Evolutionary conservation across 805 yeast species (phyloP), one percentile per base, ranked within the genome.

Genomic region (Starmerella powellii): DNA sequence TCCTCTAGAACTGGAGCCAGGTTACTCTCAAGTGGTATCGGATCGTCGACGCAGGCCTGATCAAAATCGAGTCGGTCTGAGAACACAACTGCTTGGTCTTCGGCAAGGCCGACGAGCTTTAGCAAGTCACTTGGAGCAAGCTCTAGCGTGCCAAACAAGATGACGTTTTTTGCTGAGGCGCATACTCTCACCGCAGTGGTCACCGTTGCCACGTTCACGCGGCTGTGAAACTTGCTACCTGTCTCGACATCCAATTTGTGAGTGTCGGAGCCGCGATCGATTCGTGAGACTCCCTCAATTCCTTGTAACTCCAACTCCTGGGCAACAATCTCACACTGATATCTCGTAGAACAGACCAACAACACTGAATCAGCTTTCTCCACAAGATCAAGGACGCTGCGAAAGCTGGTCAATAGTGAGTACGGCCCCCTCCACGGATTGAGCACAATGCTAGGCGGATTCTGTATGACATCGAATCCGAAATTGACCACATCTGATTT

Each of bases 21-120:
- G 51, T 70, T 73, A 61, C 95, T 84, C 59, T 93, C 98, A 21
- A 85, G 65, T 0, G 97, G 96, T 11, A 85, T 58, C 0, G 94
- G 73, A 47, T 80, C 84, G 13, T 64, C 67, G 39, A 91, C 56
- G 56, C 87, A 83, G 53, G 77, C 76, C 40, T 69, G 72, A 58
- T 81, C 85, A 55, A 80, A 87, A 1, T 68, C 71, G 20, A 72
- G 62, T 51, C 70, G 75, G 37, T 70, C 71, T 0, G 95, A 79
- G 45, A 76, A 65, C 4, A 88, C 63, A 28, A 73, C 49, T 1
- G 70, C 80, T 24, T 58, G 54, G 1, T 61, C 58, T 2, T 57
- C 59, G 8, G 53, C 48, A 2, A 46, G 27, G 15, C 60, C 60
- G 17, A 56, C 41, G 57, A 60, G 54, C 34, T 56, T 55, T 17